Base-by-base conservation (phyloP, 2,329 filamentous ascomycete genomes). In the Coleophoma eucalyptorum region DNA sequence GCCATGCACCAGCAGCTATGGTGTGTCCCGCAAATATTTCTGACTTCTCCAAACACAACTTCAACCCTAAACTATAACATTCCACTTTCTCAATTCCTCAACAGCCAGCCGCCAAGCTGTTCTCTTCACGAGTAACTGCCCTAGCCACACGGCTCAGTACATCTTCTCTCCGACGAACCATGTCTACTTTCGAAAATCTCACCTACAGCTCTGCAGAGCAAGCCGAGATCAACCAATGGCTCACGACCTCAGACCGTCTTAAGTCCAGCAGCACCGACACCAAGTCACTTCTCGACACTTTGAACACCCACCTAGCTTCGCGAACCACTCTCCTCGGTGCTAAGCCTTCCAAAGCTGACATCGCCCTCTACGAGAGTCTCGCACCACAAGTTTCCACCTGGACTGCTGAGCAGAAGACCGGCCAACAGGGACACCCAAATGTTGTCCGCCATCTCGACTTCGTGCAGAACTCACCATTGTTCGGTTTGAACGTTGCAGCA, bases 391-490 rank as follows among this genome's bases (percentile, higher is more conserved):
- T 96, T 53, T 81, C 86, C 65, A 76, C 78, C 58, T 97, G 93
- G 93, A 81, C 80, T 2, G 73, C 87, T 43, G 91, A 97, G 73
- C 83, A 96, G 79, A 84, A 89, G 65, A 96, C 93, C 19, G 93
- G 93, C 55, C 84, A 96, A 74, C 80, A 90, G 57, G 93, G 93
- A 55, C 87, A 87, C 69, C 92, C 95, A 56, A 86, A 97, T 72
- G 88, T 97, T 59, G 89, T 97, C 51, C 89, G 93, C 59, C 88
- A 90, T 68, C 72, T 97, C 65, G 93, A 97, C 74, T 96, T 97
- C 67, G 89, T 97, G 57, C 93, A 97, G 77, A 96, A 96, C 75
- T 87, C 89, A 43, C 76, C 84, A 1, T 79, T 95, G 55, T 86
- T 86, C 57, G 85, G 79, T 16, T 77, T 96, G 53, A 79, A 81